Conservation (phyloP, 2,329 filamentous ascomycete genomes). For the Phialophora chinensis region DNA sequence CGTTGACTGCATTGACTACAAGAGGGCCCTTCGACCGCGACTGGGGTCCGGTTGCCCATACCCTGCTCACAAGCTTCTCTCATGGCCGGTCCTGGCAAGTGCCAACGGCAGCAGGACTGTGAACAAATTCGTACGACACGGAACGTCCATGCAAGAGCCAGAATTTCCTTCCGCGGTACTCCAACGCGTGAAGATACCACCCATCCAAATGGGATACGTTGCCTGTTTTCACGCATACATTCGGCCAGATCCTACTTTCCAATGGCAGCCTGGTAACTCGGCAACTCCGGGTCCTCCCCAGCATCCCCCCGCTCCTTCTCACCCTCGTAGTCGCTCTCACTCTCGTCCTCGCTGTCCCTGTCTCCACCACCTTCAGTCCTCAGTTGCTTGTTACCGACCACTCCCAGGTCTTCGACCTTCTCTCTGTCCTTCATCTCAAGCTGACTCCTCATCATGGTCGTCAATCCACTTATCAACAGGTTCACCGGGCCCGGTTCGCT, state of each 20-base stretch:
- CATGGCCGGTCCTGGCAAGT: background rate
- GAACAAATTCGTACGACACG: background rate
- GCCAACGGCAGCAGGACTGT: background rate
- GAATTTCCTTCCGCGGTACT: background rate
- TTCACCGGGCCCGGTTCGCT: background rate
- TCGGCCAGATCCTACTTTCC: background rate
- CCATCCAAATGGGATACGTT: background rate
- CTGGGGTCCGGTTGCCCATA: background rate
- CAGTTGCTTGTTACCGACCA: background rate
- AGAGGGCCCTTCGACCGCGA: background rate
- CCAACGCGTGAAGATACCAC: background rate
- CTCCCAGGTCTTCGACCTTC: background rate
- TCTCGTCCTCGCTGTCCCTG: background rate
- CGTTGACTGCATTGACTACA: background rate
- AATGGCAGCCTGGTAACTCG: slow-evolving; percentile 4
- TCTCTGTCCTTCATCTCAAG: slow-evolving; percentile 7
- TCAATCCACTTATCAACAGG: slow-evolving; percentile 13
- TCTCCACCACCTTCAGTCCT: background rate
- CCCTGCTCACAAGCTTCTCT: background rate
- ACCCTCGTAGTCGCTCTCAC: background rate
- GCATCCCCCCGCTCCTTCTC: background rate
- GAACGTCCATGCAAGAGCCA: background rate
- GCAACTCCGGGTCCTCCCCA: background rate
- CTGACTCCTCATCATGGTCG: slow-evolving; percentile 11
- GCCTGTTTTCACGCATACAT: background rate